Evolutionary conservation across 2,329 filamentous ascomycete species (phyloP).

Genomic region (Fusarium heterosporum): DNA sequence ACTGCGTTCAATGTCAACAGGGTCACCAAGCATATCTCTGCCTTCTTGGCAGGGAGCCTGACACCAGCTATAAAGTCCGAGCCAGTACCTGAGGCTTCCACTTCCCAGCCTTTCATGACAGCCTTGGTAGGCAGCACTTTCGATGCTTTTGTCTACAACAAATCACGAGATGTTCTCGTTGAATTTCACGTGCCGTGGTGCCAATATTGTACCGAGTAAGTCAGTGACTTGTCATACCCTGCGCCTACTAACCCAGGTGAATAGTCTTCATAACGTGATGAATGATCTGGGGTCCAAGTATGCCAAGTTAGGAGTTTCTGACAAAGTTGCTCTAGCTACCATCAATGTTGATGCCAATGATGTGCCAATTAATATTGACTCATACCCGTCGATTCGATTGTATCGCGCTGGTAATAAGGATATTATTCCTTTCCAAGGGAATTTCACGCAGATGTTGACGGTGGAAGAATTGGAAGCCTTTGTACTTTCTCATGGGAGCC

Average conservation of each 20-base stretch:
- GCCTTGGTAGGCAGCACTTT: slow-evolving; percentile 6
- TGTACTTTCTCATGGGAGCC: background rate
- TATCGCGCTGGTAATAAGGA: background rate
- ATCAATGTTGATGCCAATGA: slow-evolving; percentile 5
- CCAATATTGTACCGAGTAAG: slow-evolving; percentile 8
- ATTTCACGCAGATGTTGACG: background rate
- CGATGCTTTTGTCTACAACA: background rate
- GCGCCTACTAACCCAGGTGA: background rate
- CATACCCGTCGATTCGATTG: background rate
- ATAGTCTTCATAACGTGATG: background rate
- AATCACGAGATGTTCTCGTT: slow-evolving; percentile 1
- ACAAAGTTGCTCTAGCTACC: background rate
- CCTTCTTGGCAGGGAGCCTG: background rate
- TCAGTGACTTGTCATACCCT: background rate
- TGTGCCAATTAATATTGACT: slow-evolving; percentile 6
- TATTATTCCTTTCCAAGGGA: background rate
- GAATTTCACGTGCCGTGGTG: slow-evolving; percentile 5
- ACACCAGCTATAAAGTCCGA: background rate
- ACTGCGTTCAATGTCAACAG: background rate
- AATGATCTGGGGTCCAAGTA: background rate
- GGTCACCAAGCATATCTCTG: background rate
- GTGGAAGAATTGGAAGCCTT: background rate
- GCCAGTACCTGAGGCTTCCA: background rate
- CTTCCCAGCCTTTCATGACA: background rate
- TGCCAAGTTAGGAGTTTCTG: background rate